These are phyloP conservation scores for Trebouxia gelatinosa DNA, from an alignment of 163 green algal genomes.

Conservation along the genomic window DNA sequence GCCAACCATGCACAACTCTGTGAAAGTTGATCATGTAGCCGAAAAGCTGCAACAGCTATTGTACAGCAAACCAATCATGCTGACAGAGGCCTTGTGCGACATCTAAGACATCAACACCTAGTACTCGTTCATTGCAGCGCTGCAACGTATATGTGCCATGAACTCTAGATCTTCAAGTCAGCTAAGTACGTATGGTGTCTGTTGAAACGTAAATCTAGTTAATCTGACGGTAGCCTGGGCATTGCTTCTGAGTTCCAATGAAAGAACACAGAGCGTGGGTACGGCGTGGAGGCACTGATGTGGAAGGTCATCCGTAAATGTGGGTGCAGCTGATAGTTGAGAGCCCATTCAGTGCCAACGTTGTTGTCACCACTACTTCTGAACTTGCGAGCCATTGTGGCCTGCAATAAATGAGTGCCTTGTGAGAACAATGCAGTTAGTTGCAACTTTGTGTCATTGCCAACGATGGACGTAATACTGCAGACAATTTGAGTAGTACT, in stretches of 20 bases:
- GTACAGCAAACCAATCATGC: no score
- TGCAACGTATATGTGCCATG: no score
- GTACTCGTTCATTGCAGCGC: no score
- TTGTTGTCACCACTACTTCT: conserved; percentile 71
- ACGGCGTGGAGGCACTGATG: conserved; percentile 51
- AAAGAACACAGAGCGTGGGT: conserved; percentile 64
- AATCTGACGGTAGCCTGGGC: no score
- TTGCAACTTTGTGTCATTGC: not conserved
- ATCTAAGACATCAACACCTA: no score
- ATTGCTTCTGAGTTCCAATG: conserved; percentile 62
- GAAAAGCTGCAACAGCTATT: no score
- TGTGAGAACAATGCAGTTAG: not conserved
- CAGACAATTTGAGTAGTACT: not conserved
- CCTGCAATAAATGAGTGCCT: conserved; percentile 46
- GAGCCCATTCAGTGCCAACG: conserved; percentile 77
- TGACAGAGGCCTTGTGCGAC: no score
- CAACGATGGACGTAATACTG: not conserved
- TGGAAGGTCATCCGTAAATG: conserved; percentile 83
- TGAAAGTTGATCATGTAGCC: no score
- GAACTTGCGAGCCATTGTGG: conserved; percentile 79
- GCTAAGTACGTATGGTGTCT: no score
- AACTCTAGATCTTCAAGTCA: no score
- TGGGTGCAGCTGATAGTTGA: conserved; percentile 84
- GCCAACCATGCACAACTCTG: no score
- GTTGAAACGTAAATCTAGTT: no score